A percentile compares a stretch with the other conserved stretches of the same genome.
These are phyloP conservation scores for Citrus trifoliata DNA, from an alignment of 345 rosid species.

Conservation along the genomic window DNA sequence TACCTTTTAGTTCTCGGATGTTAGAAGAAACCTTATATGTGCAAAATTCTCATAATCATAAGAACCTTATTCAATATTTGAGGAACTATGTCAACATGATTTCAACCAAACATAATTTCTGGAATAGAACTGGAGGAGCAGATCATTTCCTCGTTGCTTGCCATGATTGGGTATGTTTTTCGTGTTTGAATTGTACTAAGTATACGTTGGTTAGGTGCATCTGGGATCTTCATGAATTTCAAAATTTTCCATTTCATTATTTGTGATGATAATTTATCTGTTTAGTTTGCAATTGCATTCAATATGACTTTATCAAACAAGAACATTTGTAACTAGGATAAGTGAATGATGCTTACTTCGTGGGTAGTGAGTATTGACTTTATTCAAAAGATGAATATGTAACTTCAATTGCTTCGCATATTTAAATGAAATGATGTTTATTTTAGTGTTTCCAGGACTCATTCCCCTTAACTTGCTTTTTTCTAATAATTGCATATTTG, in stretches of 20 bases:
- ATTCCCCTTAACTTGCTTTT: neutral
- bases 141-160: slow-evolving; percentile 97
- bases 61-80: slow-evolving; percentile 58
- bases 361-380: neutral
- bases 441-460: neutral
- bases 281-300: neutral
- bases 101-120: slow-evolving; percentile 60
- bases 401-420: neutral
- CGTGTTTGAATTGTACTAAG: neutral
- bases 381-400: neutral
- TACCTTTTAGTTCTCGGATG: slow-evolving; percentile 88
- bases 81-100: slow-evolving; percentile 61
- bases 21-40: slow-evolving; percentile 72
- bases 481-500: slow-evolving; percentile 15
- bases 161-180: slow-evolving; percentile 84
- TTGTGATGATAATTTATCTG: neutral
- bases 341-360: neutral
- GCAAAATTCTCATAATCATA: slow-evolving; percentile 60
- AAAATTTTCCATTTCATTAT: neutral
- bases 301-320: neutral
- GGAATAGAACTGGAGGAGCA: slow-evolving; percentile 88
- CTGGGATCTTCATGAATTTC: neutral
- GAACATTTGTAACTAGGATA: neutral
- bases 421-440: neutral
- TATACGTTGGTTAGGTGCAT: neutral